Conservation (phyloP, 2,329 filamentous ascomycete genomes). For the Alternaria consortialis region DNA sequence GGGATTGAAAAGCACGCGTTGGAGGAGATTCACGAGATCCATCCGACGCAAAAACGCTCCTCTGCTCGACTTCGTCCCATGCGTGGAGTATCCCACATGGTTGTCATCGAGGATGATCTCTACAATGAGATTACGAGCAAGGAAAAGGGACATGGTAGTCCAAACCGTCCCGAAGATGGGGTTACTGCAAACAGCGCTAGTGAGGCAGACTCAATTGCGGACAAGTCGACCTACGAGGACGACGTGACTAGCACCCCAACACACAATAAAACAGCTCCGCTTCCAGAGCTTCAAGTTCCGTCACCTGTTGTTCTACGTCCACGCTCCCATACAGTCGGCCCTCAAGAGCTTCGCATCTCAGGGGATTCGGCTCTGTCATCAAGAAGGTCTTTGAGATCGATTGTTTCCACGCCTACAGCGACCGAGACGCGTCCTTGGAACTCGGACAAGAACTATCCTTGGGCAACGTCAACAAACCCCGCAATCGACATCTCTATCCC, state of each 20-base stretch:
- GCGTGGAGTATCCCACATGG: slow-evolving; percentile 42
- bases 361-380: slow-evolving; percentile 35
- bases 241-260: slow-evolving; percentile 16
- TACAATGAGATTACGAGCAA: slow-evolving; percentile 44
- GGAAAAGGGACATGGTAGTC: slow-evolving; percentile 22
- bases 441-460: slow-evolving; percentile 58
- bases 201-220: slow-evolving; percentile 23
- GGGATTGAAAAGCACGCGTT: slow-evolving; percentile 50
- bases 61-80: slow-evolving; percentile 47
- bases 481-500: slow-evolving; percentile 54
- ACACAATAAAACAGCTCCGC: slow-evolving; percentile 25
- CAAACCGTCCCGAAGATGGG: slow-evolving; percentile 16
- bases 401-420: slow-evolving; percentile 32
- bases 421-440: slow-evolving; percentile 58
- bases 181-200: slow-evolving; percentile 13
- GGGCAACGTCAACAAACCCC: slow-evolving; percentile 50
- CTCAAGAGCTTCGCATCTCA: slow-evolving; percentile 25
- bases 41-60: slow-evolving; percentile 45
- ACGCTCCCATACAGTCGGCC: slow-evolving; percentile 32
- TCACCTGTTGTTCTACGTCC: slow-evolving; percentile 35
- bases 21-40: slow-evolving; percentile 43
- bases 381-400: slow-evolving; percentile 40
- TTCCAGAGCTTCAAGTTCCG: slow-evolving; percentile 38
- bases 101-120: slow-evolving; percentile 46
- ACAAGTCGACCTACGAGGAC: slow-evolving; percentile 12